Evolutionary conservation across 2,329 filamentous ascomycete genomes (phyloP), one percentile per base, ranked within the genome.

Genomic region (Cryoendolithus antarcticus): DNA sequence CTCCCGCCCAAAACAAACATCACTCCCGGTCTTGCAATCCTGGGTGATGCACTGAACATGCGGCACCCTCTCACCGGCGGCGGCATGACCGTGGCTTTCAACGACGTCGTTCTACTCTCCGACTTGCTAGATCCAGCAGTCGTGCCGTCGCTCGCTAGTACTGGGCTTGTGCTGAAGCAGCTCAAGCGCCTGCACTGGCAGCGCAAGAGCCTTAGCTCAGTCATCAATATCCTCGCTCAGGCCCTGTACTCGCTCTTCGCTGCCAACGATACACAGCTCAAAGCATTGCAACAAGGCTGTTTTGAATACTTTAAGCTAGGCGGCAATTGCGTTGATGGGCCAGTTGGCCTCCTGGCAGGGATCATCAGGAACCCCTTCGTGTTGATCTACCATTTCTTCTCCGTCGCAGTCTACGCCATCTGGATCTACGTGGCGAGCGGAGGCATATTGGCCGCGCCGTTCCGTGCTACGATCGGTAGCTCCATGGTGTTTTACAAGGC

Each of bases 41-140:
- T 96, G 6, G 91, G 91, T 43, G 91, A 98, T 59, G 89, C 91
- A 10, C 80, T 93, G 72, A 98, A 98, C 67, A 98, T 98, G 91
- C 83, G 91, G n/a, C 91, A 98, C 63, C 91, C 91, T 2, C 72
- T 98, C 9, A 98, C 91, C 0, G 91, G 91, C 38, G 91, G 91
- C 48, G 91, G 91, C 52, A 98, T 98, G 91, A 96, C 89, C 0
- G 91, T 96, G 2, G 91, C 86, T 1, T 82, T 98, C 62, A 93
- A 89, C 64, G 91, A 98, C 56, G 88, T 84, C 1, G 72, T 91
- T 8, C 63, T 93, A 1, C 71, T 98, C 19, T 69, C 81, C 1
- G 72, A 80, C 6, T 67, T 95, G 13, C 74, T 98, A 2, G 69
- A 75, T 30, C 86, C 86, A 0, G 64, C 72, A 30, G 62, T 65